Evolutionary conservation across 768 basidiomycete genomes (phyloP), one percentile per base, ranked within the genome.

Genomic region (Mycena latifolia): DNA sequence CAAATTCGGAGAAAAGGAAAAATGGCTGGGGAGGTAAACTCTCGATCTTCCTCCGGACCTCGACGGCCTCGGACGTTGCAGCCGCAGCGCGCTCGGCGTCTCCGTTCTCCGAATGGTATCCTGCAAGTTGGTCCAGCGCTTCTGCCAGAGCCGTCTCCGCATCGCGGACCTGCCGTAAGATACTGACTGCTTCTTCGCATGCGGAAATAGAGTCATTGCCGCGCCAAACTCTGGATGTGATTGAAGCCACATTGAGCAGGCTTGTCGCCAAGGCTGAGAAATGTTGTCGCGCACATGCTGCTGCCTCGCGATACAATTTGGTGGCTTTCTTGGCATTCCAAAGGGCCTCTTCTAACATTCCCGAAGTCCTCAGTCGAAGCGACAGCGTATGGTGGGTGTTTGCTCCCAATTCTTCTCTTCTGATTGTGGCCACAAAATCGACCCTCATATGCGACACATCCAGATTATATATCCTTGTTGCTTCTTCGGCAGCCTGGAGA

Each of bases 291-390:
- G 53, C 29, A 25, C 48, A 24, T 18, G 22, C 22, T 3, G 55
- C 53, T 18, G 48, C n/a, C 33, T 63, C 53, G 22, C 61, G 41
- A 45, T n/a, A n/a, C n/a, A n/a, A n/a, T n/a, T n/a, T n/a, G n/a
- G n/a, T n/a, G n/a, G n/a, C n/a, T n/a, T n/a, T 35, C 18, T 62
- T 27, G 3, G 62, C 47, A 17, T 55, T 55, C 1, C 5, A 6
- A 3, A 56, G 55, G 22, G 62, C 62, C 31, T 63, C 28, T 2
- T 55, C 22, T 0, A 9, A 9, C 15, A 51, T 10, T 4, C 47
- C 62, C 1, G 14, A 28, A 28, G 47, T 43, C 14, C 22, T 11
- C 9, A 63, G 39, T 15, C 62, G 46, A 6, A 63, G 45, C 0
- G 62, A 63, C 24, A 55, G 27, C 2, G 62, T 11, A 58, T 22